phyloP scores from a whole-genome alignment of 2,329 filamentous ascomycete species.

The Trichoderma semiorbis region DNA sequence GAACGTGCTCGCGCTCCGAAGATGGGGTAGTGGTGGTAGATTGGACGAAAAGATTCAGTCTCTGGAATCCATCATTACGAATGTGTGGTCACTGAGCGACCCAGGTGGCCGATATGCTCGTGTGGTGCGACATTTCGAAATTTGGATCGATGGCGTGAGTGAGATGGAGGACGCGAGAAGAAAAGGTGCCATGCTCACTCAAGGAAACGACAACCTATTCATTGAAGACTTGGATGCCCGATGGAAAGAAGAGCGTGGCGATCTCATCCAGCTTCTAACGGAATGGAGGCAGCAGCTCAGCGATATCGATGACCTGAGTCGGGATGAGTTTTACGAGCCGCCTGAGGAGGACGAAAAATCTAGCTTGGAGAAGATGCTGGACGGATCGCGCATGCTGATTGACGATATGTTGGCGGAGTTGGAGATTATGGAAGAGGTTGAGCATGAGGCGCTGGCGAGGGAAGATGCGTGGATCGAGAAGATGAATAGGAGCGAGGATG shows the following conservation, averaged over 20 bases:
- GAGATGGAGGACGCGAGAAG: constrained; percentile 45
- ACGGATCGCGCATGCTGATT: constrained; percentile 47
- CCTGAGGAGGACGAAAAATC: constrained; percentile 30
- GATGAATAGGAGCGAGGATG: constrained; percentile 45
- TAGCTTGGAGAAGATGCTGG: constrained; percentile 48
- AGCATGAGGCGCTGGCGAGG: constrained; percentile 51
- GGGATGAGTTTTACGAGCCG: not conserved
- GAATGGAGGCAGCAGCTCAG: constrained; percentile 49
- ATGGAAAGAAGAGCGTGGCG: constrained; percentile 58
- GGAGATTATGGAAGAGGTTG: constrained; percentile 58
- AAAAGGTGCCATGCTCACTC: constrained; percentile 33
- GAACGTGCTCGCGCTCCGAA: constrained; percentile 51
- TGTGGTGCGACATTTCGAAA: constrained; percentile 55
- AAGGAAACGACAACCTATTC: constrained; percentile 43
- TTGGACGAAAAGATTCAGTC: constrained; percentile 56
- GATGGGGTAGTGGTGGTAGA: constrained; percentile 44
- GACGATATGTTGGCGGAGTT: constrained; percentile 61
- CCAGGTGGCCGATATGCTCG: constrained; percentile 54
- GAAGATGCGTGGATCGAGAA: constrained; percentile 58
- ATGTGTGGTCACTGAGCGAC: constrained; percentile 57
- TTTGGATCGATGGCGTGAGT: constrained; percentile 50
- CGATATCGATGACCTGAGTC: constrained; percentile 33
- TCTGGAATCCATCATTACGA: constrained; percentile 54
- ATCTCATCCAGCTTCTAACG: constrained; percentile 52
- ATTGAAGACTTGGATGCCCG: constrained; percentile 51